Percentiles rank a stretch among this genome's conserved stretches.
Conservation (phyloP, 2,329 filamentous ascomycete genomes). For the Penicillium brevicompactum region DNA sequence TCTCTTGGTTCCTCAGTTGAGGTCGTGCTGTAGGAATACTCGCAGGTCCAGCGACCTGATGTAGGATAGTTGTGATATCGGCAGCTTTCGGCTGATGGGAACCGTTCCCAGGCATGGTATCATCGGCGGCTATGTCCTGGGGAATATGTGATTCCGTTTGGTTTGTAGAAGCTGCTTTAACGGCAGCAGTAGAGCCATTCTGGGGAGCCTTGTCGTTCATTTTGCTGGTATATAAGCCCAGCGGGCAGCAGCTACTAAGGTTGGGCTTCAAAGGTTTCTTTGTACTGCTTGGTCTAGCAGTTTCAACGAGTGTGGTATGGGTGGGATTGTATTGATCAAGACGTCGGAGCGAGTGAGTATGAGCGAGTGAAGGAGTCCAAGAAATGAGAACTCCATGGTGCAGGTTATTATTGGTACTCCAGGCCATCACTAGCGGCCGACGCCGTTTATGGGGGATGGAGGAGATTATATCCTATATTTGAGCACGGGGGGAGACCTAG, state of each 20-base stretch:
- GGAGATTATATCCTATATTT: too few relatives aligned
- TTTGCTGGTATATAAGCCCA: not conserved
- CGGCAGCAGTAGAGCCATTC: not conserved
- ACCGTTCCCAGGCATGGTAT: not conserved
- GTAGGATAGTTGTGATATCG: not conserved
- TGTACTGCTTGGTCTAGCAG: not conserved
- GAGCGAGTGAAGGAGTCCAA: not conserved
- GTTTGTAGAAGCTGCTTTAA: not conserved
- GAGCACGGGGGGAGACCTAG: too few relatives aligned
- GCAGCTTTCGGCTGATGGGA: too few relatives aligned
- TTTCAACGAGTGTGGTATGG: not conserved
- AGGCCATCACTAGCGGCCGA: not conserved
- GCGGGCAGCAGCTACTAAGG: not conserved
- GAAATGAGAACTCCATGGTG: not conserved
- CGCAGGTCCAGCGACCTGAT: not conserved
- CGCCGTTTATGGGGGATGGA: not conserved
- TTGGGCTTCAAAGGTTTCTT: not conserved
- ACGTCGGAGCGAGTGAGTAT: not conserved
- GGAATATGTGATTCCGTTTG: not conserved
- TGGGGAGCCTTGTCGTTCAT: not conserved
- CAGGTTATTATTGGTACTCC: too few relatives aligned
- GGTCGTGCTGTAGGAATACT: slow-evolving; percentile 14
- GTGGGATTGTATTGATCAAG: not conserved
- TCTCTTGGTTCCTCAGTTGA: slow-evolving; percentile 31
- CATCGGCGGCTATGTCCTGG: not conserved